Evolutionary conservation across 495 filamentous ascomycete genomes (phyloP), one percentile per base, ranked within the genome.

Genomic region (Penicillium bialowiezense): DNA sequence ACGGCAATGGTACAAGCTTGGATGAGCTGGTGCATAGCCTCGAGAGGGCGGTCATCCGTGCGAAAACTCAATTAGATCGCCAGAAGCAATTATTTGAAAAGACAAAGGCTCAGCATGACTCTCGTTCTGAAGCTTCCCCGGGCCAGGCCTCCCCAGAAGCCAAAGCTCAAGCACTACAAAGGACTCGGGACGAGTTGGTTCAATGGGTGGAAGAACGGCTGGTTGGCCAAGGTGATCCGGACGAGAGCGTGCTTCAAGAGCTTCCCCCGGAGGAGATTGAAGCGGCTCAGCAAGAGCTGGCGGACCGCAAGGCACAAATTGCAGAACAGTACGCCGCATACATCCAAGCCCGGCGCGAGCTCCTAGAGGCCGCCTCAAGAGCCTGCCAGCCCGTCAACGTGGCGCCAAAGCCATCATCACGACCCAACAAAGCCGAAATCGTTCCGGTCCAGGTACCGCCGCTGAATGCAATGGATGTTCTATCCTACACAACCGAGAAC

Each of bases 141-240:
- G 50, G 37, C 3, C 41, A 51, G 26, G 10, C 47, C 19, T 10
- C 56, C 4, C 63, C 71, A 3, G 74, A 73, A 29, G 47, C 73
- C 26, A 76, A 72, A 47, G 40, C 53, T 3, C 43, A 17, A 13
- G 83, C 82, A 12, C 58, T 82, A 43, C 69, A 73, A 43, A 60
- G 61, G n/a, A 82, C 82, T 3, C 73, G 86, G 19, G 76, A 81
- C 56, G 83, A 82, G 41, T 67, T 90, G 44, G 84, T 89, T 32
- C 74, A 76, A 53, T 90, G 86, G 86, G 85, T 90, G 18, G 85
- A 90, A 60, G 70, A 74, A 10, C 85, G 86, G 50, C 67, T 90
- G 7, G 70, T 73, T 23, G 79, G 72, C 44, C 80, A 79, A 18
- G 70, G 70, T n/a, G 70, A 61, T 40, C 55, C 46, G 1, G 69